A percentile compares a stretch with the other conserved stretches of the same genome.
Evolutionary conservation across 352 stramenopile genomes (phyloP).

Genomic region (Pythium brachiatum): DNA sequence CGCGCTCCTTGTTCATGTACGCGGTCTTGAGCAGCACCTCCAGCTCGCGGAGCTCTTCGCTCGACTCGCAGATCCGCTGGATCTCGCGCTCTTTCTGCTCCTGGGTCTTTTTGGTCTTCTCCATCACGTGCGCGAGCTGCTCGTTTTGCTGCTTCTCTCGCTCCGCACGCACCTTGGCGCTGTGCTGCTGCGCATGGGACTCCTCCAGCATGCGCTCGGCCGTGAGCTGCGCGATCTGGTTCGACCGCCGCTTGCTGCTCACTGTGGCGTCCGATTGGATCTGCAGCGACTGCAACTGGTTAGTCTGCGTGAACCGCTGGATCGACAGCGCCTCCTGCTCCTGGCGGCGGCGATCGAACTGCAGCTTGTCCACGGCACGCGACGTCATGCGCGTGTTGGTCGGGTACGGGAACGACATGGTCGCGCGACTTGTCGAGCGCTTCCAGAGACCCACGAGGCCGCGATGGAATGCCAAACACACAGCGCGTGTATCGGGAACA

Average conservation of each 20-base stretch:
- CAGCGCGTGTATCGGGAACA: background rate
- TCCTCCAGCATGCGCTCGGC: constrained; percentile 72
- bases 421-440: background rate
- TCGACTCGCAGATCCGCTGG: constrained; percentile 89
- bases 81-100: constrained; percentile 86
- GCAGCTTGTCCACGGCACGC: constrained; percentile 61
- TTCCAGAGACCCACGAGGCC: background rate
- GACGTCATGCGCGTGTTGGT: constrained; percentile 56
- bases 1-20: constrained; percentile 93
- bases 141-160: constrained; percentile 71
- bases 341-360: constrained; percentile 55
- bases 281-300: constrained; percentile 56
- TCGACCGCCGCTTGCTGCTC: constrained; percentile 39
- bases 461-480: background rate
- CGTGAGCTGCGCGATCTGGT: constrained; percentile 61
- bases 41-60: constrained; percentile 88
- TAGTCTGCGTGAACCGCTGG: constrained; percentile 47
- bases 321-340: constrained; percentile 57
- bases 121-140: constrained; percentile 67
- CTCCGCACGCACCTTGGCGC: constrained; percentile 21
- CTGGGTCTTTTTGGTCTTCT: constrained; percentile 48
- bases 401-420: constrained; percentile 62
- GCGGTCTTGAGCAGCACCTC: constrained; percentile 89
- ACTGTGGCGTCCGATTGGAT: constrained; percentile 70
- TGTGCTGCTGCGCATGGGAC: constrained; percentile 26